Conservation (phyloP, 495 filamentous ascomycete species). For the Hyaloscypha variabilis region DNA sequence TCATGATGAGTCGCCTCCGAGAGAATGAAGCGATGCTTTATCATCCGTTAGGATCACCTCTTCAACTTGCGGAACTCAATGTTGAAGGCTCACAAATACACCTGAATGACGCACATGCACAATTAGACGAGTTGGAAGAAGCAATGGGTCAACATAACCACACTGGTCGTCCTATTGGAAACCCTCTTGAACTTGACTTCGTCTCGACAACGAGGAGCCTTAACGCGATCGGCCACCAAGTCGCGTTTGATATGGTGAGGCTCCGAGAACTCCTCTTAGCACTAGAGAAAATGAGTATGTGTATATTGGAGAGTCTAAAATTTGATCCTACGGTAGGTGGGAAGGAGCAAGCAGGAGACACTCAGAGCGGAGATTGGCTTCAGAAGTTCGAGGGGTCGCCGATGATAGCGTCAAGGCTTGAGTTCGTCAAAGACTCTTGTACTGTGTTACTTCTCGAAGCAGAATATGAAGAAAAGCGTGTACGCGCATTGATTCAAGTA, state of each 20-base stretch:
- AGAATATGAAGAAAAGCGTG: slow-evolving; percentile 13
- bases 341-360: neutral
- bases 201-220: neutral
- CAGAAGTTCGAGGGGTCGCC: neutral
- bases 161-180: neutral
- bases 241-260: slow-evolving; percentile 2
- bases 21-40: too few relatives aligned
- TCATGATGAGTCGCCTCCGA: too few relatives aligned
- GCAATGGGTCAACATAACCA: slow-evolving; percentile 17
- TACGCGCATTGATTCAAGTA: slow-evolving; percentile 8
- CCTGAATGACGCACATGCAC: too few relatives aligned
- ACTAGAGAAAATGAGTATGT: neutral
- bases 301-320: too few relatives aligned
- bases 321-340: too few relatives aligned
- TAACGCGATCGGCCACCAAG: slow-evolving; percentile 6
- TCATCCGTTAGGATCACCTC: too few relatives aligned
- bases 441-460: neutral
- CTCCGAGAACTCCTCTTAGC: neutral
- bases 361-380: neutral
- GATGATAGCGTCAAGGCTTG: too few relatives aligned
- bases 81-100: too few relatives aligned
- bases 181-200: slow-evolving; percentile 16
- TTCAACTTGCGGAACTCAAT: too few relatives aligned
- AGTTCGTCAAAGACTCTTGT: neutral
- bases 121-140: slow-evolving; percentile 14